These are phyloP conservation scores for Ophiostoma pallidulum DNA, from an alignment of 2,329 filamentous ascomycete species.

Conservation along the genomic window DNA sequence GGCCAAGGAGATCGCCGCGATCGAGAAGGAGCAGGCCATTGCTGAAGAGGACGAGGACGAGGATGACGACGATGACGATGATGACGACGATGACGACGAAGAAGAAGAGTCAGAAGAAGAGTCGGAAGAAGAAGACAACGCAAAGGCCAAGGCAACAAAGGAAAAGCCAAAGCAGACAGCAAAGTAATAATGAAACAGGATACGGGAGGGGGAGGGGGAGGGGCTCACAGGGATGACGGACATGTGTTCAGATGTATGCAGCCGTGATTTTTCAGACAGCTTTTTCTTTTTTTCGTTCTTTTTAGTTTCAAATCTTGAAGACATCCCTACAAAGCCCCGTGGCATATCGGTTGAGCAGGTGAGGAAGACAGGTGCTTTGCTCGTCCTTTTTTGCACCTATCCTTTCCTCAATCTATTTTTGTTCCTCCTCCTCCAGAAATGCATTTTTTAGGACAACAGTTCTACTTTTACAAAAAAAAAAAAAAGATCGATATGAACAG, in stretches of 20 bases:
- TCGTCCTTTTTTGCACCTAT: not conserved
- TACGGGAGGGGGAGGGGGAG: not conserved
- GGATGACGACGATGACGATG: not conserved
- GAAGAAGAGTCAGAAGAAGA: not conserved
- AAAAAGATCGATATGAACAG: not conserved
- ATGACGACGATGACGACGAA: not conserved
- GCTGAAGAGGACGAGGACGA: constrained; percentile 23
- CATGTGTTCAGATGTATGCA: not conserved
- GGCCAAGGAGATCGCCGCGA: constrained; percentile 29
- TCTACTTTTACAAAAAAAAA: not conserved
- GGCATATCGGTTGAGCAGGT: too few species aligned
- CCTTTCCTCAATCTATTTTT: too few species aligned
- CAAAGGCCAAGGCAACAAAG: not conserved
- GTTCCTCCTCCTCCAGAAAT: too few species aligned
- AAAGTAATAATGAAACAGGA: not conserved
- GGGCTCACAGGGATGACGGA: too few species aligned
- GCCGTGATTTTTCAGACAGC: not conserved
- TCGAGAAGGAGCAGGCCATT: constrained; percentile 31
- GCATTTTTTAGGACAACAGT: too few species aligned
- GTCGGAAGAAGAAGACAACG: constrained; percentile 7
- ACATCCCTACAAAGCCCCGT: too few species aligned
- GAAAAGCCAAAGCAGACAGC: not conserved
- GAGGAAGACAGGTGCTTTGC: too few species aligned
- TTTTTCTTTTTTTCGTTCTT: not conserved
- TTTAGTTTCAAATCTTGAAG: not conserved